Base-by-base conservation (phyloP, 139 green algal genomes). In the Chlorella sp. region DNA sequence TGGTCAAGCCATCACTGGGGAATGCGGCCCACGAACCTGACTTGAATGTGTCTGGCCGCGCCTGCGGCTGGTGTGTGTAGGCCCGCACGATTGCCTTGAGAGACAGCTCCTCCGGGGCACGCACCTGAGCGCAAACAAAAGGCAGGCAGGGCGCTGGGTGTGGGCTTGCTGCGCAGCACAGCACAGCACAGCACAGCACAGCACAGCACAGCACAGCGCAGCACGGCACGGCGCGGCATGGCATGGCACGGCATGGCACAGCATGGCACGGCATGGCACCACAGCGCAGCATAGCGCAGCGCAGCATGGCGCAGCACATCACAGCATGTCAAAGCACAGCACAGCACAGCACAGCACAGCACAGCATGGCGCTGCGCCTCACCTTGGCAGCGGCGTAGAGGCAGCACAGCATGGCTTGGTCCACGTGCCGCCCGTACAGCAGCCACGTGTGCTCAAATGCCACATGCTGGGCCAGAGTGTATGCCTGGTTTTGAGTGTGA, bases 361-460 rank as follows among this genome's bases (percentile, higher is more conserved):
- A 71, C 64, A 12, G 64, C 71, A 78, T 2, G 2, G 71, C 71
- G 37, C 18, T 61, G 26, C 76, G 26, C 26, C 81, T 90, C 26
- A 98, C 97, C 92, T 98, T 99, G 95, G 95, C 98, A 87, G 96
- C 96, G 57, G 97, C 97, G 88, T 99, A 99, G 69, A 99, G 89
- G 22, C 94, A 91, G 39, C 90, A 96, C 37, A 99, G 95, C 40
- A 99, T 81, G 21, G 99, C 73, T 92, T 99, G 97, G 91, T 99
- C 97, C 42, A 98, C 64, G 92, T 99, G 97, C 12, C 97, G 94
- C 68, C 95, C 95, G 92, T 98, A 99, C 69, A 99, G 91, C 36
- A 99, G 94, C 87, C 91, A 85, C 21, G 96, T 98, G 61, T 98
- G 92, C 30, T 95, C 48, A 80, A 95, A 96, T 69, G 98, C 76